phyloP scores from a whole-genome alignment of 2,329 filamentous ascomycete species.

The Cryphonectria japonica region DNA sequence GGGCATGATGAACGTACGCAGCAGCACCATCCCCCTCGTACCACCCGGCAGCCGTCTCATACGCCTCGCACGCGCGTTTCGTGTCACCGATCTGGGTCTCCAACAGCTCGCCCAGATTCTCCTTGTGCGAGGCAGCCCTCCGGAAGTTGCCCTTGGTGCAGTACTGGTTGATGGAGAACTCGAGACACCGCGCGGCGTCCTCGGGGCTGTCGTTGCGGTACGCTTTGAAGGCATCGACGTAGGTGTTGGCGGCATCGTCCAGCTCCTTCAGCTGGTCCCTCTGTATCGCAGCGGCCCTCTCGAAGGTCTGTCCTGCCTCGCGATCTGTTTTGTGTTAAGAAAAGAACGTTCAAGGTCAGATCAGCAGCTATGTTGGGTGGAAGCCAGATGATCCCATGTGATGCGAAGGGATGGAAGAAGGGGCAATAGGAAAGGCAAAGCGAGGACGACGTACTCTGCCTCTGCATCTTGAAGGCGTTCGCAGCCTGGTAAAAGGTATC shows the following conservation, averaged over 20 bases:
- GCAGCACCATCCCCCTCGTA: constrained; percentile 85
- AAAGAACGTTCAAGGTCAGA: background rate
- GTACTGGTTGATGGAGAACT: constrained; percentile 82
- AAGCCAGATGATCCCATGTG: background rate
- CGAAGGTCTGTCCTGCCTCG: constrained; percentile 85
- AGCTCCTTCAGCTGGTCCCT: constrained; percentile 82
- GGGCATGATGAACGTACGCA: constrained; percentile 59
- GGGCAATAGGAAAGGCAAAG: background rate
- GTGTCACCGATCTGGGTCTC: constrained; percentile 80
- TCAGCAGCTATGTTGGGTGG: too few species aligned
- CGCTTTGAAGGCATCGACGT: constrained; percentile 91
- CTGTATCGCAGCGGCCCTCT: constrained; percentile 83
- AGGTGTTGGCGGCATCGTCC: constrained; percentile 87
- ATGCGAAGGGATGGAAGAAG: too few species aligned
- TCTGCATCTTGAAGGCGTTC: constrained; percentile 89
- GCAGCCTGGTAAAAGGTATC: constrained; percentile 87
- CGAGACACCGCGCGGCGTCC: constrained; percentile 79
- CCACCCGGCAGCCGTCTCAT: constrained; percentile 85
- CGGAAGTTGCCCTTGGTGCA: constrained; percentile 89
- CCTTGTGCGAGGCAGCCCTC: constrained; percentile 86
- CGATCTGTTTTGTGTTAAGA: constrained; percentile 57
- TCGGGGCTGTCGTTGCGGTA: constrained; percentile 85
- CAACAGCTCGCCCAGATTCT: constrained; percentile 83
- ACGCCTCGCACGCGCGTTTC: constrained; percentile 78
- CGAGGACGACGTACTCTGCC: constrained; percentile 65